These are phyloP conservation scores for Saitozyma sp. DNA, from an alignment of 768 basidiomycete species.

Conservation along the genomic window DNA sequence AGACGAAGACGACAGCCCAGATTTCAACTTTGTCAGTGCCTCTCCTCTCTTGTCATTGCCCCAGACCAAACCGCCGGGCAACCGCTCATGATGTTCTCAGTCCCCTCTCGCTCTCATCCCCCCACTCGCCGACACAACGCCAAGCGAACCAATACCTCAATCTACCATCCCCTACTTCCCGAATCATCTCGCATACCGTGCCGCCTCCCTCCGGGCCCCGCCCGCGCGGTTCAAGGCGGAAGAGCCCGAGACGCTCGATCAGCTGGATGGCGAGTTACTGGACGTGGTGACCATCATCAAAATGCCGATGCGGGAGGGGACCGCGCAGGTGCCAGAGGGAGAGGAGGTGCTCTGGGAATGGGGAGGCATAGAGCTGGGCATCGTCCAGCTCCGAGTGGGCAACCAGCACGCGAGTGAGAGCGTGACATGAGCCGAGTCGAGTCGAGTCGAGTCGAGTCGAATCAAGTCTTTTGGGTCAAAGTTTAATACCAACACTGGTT, in stretches of 20 bases:
- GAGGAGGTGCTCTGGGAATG: conserved; percentile 35
- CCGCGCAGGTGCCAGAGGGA: conserved; percentile 15
- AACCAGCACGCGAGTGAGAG: not conserved
- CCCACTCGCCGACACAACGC: conserved; percentile 6
- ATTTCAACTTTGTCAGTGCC: not conserved
- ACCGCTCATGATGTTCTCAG: conserved; percentile 4
- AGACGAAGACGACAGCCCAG: not conserved
- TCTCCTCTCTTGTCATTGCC: not conserved
- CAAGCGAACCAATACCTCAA: conserved; percentile 16
- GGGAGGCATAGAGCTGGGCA: conserved; percentile 39
- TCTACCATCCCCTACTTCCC: conserved; percentile 41
- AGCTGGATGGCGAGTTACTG: conserved; percentile 23
- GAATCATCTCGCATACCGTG: conserved; percentile 39
- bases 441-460: too few relatives aligned
- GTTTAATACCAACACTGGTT: too few relatives aligned
- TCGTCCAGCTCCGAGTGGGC: not conserved
- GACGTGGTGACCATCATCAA: conserved; percentile 34
- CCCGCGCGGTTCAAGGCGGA: conserved; percentile 18
- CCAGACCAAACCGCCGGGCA: not conserved
- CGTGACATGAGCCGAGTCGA: too few relatives aligned
- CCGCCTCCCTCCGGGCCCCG: conserved; percentile 24
- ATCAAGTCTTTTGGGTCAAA: too few relatives aligned
- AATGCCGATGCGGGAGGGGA: conserved; percentile 28
- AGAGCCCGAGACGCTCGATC: conserved; percentile 16
- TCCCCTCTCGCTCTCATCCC: conserved; percentile 38